Evolutionary conservation across 352 stramenopile species (phyloP), one percentile per base, ranked within the genome.

Genomic region (Pythium aphanidermatum): DNA sequence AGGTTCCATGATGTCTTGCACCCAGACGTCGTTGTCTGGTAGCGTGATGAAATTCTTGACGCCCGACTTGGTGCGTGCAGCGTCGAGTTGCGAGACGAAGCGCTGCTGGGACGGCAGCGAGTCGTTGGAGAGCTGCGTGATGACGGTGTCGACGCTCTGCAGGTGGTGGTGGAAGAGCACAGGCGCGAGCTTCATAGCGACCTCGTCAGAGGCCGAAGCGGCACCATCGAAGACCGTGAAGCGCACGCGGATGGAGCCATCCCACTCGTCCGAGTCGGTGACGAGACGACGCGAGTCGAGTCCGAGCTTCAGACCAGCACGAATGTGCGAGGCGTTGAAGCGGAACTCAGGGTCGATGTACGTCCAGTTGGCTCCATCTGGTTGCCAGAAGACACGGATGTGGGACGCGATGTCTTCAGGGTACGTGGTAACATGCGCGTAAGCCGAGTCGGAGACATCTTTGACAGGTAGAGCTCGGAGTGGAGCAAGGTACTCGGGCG

Each of bases 131-230:
- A 42, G 37, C 34, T 52, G 45, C 33, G 45, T 52, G 17, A 52
- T 12, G 6, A 52, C 12, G 12, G 34, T 37, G 16, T 52, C 34
- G n/a, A 52, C 45, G 3, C 33, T 35, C 16, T 45, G 45, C 0
- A 52, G 25, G 26, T 52, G 45, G 45, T 52, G 45, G 34, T 52
- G 45, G 45, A 52, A 45, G 32, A 52, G 32, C 25, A 52, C 45
- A 0, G 45, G 45, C 34, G 45, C 45, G 25, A 52, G 45, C 26
- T 36, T 52, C 45, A 52, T 35, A 6, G 35, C 45, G 33, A 52
- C 45, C 32, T 52, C 45, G 12, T 52, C 45, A 10, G 45, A 21
- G 5, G 10, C 34, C 5, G n/a, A 24, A 8, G 24, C 33, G 26
- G 27, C n/a, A 13, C 34, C 34, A 19, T 35, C 26, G 34, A 52